These are phyloP conservation scores for Discostella stelligera DNA, from an alignment of 352 stramenopile genomes.

Conservation along the genomic window DNA sequence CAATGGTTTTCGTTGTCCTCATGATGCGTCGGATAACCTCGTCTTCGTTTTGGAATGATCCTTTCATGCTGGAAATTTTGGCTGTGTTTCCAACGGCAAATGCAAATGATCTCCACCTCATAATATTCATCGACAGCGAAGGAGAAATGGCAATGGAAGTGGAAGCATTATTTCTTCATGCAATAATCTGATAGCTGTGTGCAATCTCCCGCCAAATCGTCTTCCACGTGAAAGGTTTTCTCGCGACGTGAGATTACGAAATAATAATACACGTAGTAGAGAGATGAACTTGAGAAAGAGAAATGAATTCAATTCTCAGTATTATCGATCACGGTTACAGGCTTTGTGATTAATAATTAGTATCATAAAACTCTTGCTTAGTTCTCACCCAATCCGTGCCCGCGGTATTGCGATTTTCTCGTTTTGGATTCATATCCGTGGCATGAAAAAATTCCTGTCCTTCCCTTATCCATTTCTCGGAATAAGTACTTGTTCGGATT, in stretches of 20 bases:
- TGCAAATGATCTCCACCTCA: constrained; percentile 35
- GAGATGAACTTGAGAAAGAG: background rate
- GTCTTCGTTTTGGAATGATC: constrained; percentile 52
- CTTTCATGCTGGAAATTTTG: constrained; percentile 39
- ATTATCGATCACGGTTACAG: no score
- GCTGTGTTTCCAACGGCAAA: constrained; percentile 29
- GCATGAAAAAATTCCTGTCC: constrained; percentile 18
- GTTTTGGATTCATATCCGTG: constrained; percentile 11
- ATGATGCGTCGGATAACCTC: constrained; percentile 66
- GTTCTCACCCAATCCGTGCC: constrained; percentile 39
- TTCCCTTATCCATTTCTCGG: constrained; percentile 25
- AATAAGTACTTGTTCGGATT: background rate
- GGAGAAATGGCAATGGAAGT: no score
- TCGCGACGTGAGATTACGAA: no score
- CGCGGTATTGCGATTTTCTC: constrained; percentile 20
- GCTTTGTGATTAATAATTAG: constrained; percentile 29
- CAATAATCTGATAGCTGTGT: no score
- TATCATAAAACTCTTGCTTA: constrained; percentile 38
- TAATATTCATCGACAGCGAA: no score
- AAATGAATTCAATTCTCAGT: background rate
- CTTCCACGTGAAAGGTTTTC: no score
- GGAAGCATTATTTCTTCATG: no score
- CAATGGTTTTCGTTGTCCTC: constrained; percentile 65
- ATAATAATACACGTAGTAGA: background rate
- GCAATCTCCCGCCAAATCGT: no score